Evolutionary conservation across 768 basidiomycete genomes (phyloP).

Genomic region (Boletus rubroflammeus): DNA sequence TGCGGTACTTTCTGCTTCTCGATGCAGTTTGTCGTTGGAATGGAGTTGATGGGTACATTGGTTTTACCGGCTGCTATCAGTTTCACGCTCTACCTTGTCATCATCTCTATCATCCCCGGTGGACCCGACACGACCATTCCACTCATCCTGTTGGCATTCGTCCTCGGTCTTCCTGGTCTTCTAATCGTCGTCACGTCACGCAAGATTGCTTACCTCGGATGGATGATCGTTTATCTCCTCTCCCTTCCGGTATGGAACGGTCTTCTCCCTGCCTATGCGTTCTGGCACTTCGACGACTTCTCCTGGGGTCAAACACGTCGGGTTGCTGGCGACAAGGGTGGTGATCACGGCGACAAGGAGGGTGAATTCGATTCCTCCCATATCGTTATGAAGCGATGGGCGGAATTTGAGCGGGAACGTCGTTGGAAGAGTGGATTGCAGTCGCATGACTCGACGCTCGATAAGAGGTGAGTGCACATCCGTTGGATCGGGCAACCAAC

Average conservation of each 20-base stretch:
- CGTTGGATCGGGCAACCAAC: slow-evolving; percentile 2
- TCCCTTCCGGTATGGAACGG: slow-evolving; percentile 98
- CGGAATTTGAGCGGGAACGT: slow-evolving; percentile 93
- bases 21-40: slow-evolving; percentile 98
- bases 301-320: slow-evolving; percentile 95
- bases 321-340: slow-evolving; percentile 68
- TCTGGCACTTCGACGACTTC: slow-evolving; percentile 99
- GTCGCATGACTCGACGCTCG: slow-evolving; percentile 75
- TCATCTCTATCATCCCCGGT: slow-evolving; percentile 81
- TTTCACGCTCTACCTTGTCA: slow-evolving; percentile 92
- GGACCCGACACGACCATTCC: slow-evolving; percentile 81
- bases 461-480: slow-evolving; percentile 52
- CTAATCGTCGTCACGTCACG: slow-evolving; percentile 95
- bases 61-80: slow-evolving; percentile 96
- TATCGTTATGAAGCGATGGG: slow-evolving; percentile 99
- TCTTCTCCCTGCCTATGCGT: slow-evolving; percentile 91
- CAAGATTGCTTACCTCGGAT: slow-evolving; percentile 91
- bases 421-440: slow-evolving; percentile 87
- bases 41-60: slow-evolving; percentile 96
- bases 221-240: slow-evolving; percentile 93
- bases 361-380: slow-evolving; percentile 95
- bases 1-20: slow-evolving; percentile 99
- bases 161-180: slow-evolving; percentile 93
- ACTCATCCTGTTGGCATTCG: slow-evolving; percentile 86
- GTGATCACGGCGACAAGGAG: slow-evolving; percentile 86